A percentile compares a stretch with the other conserved stretches of the same genome.
phyloP scores from a whole-genome alignment of 371 early-diverging fungal species.

The Mortierella sp. region DNA sequence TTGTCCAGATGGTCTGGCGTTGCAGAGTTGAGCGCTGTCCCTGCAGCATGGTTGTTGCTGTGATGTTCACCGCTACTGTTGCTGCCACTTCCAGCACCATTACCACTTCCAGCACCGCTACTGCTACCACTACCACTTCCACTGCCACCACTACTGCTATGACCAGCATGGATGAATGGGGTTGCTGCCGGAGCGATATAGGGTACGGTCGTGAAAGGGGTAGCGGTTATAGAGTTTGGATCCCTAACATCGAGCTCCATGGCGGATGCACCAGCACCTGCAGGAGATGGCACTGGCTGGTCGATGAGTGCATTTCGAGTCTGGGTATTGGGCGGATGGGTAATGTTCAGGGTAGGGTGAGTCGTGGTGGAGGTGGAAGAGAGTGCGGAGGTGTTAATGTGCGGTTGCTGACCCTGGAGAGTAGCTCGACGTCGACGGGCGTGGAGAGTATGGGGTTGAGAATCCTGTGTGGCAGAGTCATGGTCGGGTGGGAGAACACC shows the following conservation, averaged over 20 bases:
- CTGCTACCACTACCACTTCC: too few species aligned
- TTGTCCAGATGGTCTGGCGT: too few species aligned
- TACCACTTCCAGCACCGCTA: too few species aligned
- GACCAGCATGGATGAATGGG: not conserved
- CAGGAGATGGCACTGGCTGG: constrained; percentile 30
- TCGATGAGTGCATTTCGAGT: constrained; percentile 33
- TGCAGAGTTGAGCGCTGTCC: too few species aligned
- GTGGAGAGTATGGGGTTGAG: constrained; percentile 26
- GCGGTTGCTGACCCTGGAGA: constrained; percentile 41
- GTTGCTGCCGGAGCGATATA: constrained; percentile 6
- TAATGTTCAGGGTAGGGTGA: not conserved
- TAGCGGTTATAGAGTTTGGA: not conserved
- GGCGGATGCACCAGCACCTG: constrained; percentile 5
- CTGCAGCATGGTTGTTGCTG: too few species aligned
- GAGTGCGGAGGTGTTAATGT: constrained; percentile 26
- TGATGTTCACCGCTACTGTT: too few species aligned
- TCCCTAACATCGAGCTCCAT: constrained; percentile 43
- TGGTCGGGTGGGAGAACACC: constrained; percentile 8
- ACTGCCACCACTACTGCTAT: too few species aligned
- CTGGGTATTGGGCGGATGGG: not conserved
- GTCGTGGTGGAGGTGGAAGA: not conserved
- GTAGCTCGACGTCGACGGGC: constrained; percentile 48
- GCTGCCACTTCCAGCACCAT: too few species aligned
- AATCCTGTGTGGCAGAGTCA: not conserved
- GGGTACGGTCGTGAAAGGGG: not conserved